Base-by-base conservation (phyloP, 2,329 filamentous ascomycete genomes). In the Paracoccidioides lutzii region DNA sequence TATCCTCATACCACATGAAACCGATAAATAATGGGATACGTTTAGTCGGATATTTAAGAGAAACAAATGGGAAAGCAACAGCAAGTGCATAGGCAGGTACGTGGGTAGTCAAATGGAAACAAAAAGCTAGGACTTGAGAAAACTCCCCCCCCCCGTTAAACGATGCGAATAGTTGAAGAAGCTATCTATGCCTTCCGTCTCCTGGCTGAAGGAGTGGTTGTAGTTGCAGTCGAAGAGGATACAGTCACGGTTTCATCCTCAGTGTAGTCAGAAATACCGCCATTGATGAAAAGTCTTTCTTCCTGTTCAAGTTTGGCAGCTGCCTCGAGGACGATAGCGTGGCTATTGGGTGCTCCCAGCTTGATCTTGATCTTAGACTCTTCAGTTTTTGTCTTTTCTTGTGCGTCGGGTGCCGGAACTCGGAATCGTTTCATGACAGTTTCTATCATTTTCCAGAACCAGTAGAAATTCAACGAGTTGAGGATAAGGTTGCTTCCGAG, bases 401-500 rank as follows among this genome's bases (percentile, higher is more conserved):
- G 10, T 15, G 22, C 10, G 12, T 10, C 49, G 3, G 62, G 57
- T 4, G 65, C 60, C 10, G 68, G 67, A 15, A 62, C 61, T 15
- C 78, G 75, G 66, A 85, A 85, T 49, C 82, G 73, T 66, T 81
- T 83, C 60, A 80, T 71, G 30, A 85, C 79, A 8, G 82, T 81
- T 63, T 80, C 77, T 50, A 85, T 79, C 82, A 85, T 85, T 72
- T 83, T 83, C 57, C 75, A 74, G 65, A 84, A 84, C 82, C 82
- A 85, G 69, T 78, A 83, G 66, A 80, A 79, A 64, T 85, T 85
- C 55, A 85, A 66, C 30, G 74, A 72, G 64, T 84, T 84, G 53
- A 85, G 74, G n/a, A 76, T 73, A 35, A 83, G 49, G 62, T 84
- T 85, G 22, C 76, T 76, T 6, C 71, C 70, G 28, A 84, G 71